These are phyloP conservation scores for Leccinum holopus DNA, from an alignment of 1,284 basidiomycete species.

Conservation along the genomic window DNA sequence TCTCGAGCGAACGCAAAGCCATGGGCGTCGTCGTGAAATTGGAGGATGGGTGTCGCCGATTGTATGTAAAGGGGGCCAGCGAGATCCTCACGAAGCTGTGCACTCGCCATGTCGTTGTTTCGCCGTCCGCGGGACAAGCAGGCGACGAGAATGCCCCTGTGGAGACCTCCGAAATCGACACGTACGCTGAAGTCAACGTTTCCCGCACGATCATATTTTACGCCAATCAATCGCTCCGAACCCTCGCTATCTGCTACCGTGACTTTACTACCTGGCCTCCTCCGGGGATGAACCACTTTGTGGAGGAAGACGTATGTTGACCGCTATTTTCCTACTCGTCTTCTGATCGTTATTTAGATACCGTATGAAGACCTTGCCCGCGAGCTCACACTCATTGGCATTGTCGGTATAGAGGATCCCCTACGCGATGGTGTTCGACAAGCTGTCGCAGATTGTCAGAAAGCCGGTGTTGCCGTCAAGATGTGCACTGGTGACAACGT, in stretches of 20 bases:
- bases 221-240: constrained; percentile 92
- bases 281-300: constrained; percentile 39
- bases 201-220: constrained; percentile 93
- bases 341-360: constrained; percentile 42
- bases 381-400: constrained; percentile 82
- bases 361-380: constrained; percentile 69
- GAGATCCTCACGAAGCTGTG: constrained; percentile 88
- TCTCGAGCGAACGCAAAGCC: constrained; percentile 92
- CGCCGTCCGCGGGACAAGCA: constrained; percentile 35
- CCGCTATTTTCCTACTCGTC: neutral
- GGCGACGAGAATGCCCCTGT: constrained; percentile 41
- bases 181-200: constrained; percentile 75
- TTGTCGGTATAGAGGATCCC: constrained; percentile 96
- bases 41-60: constrained; percentile 58
- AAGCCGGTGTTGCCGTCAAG: constrained; percentile 94
- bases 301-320: constrained; percentile 53
- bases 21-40: constrained; percentile 90
- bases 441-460: constrained; percentile 83
- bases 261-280: constrained; percentile 92
- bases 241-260: constrained; percentile 90
- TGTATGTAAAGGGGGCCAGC: constrained; percentile 92
- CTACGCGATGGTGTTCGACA: constrained; percentile 87
- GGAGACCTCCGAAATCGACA: constrained; percentile 61
- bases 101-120: constrained; percentile 69
- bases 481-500: constrained; percentile 99